Base-by-base conservation (phyloP, 192 early-diverging fungal species). In the Backusella psychrophila region DNA sequence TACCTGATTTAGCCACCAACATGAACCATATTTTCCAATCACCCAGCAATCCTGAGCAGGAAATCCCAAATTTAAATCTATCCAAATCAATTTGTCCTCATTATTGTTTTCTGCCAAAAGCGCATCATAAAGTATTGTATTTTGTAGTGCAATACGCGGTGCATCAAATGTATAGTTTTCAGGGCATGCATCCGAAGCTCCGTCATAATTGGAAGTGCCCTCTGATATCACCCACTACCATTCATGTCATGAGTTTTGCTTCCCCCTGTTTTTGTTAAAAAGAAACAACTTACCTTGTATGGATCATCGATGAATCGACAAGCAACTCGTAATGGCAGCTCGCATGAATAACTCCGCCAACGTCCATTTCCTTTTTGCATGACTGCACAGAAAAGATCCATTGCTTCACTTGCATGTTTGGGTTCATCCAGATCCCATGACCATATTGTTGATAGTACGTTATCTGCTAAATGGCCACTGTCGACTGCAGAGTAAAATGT, bases 371-470 rank as follows among this genome's bases (percentile, higher is more conserved):
- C n/a, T 65, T 11, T 23, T 31, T 77, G 76, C 23, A 81, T 63
- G 2, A 26, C 26, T 19, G 80, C 76, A 71, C 80, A 81, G 0
- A 44, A 19, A 12, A 73, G 35, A 34, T 49, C 49, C 5, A 52
- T 44, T 31, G 39, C 71, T 33, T 44, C 39, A 15, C 39, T 46
- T 11, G 23, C 35, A 29, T 63, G 56, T 29, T 63, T 63, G 4
- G 76, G 70, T 12, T 69, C 38, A 5, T 56, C 39, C 19, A 75
- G n/a, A 23, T 81, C 80, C 80, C 80, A 81, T 11, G 80, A 75
- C 80, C 80, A 81, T 26, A 81, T 63, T 1, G 73, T 75, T 0
- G 71, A 71, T 26, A 74, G 9, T 15, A 81, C 65, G 63, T 63
- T 66, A 23, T 71, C 36, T 9, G 29, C 11, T 14, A 80, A 56